Percentiles rank a stretch among this genome's conserved stretches.
Evolutionary conservation across 352 stramenopile species (phyloP).

Genomic region (Globisporangium acanthophoron): DNA sequence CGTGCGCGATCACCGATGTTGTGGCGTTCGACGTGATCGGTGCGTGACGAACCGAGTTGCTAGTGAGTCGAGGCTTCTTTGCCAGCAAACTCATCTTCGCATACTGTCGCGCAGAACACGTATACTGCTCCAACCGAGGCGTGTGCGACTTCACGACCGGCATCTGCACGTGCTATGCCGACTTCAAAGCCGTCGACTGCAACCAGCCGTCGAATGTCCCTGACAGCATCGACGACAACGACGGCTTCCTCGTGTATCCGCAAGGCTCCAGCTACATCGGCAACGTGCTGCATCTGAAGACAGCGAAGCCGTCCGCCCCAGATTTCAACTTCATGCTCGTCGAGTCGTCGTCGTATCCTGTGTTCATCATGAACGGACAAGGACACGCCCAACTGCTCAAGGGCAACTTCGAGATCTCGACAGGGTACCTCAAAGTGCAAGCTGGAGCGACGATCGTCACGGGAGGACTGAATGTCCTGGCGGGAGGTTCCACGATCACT

Average conservation of each 20-base stretch:
- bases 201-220: slow-evolving; percentile 59
- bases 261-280: slow-evolving; percentile 45
- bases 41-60: slow-evolving; percentile 16
- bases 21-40: slow-evolving; percentile 44
- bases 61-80: not conserved
- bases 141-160: slow-evolving; percentile 69
- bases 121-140: slow-evolving; percentile 74
- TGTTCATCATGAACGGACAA: slow-evolving; percentile 52
- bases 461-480: slow-evolving; percentile 28
- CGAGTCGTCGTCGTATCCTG: slow-evolving; percentile 30
- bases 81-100: not conserved
- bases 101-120: slow-evolving; percentile 44
- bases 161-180: slow-evolving; percentile 55
- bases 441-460: slow-evolving; percentile 27
- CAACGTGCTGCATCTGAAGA: slow-evolving; percentile 56
- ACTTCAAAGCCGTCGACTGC: slow-evolving; percentile 42
- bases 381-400: slow-evolving; percentile 44
- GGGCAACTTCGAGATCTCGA: slow-evolving; percentile 49
- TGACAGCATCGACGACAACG: slow-evolving; percentile 63
- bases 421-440: slow-evolving; percentile 43
- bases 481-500: slow-evolving; percentile 29
- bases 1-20: slow-evolving; percentile 65
- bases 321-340: slow-evolving; percentile 71
- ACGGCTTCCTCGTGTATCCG: slow-evolving; percentile 66
- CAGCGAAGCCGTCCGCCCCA: slow-evolving; percentile 36